A percentile compares a stretch with the other conserved stretches of the same genome.
Conservation (phyloP, 805 yeast genomes). For the Nakazawaea anatomiae region DNA sequence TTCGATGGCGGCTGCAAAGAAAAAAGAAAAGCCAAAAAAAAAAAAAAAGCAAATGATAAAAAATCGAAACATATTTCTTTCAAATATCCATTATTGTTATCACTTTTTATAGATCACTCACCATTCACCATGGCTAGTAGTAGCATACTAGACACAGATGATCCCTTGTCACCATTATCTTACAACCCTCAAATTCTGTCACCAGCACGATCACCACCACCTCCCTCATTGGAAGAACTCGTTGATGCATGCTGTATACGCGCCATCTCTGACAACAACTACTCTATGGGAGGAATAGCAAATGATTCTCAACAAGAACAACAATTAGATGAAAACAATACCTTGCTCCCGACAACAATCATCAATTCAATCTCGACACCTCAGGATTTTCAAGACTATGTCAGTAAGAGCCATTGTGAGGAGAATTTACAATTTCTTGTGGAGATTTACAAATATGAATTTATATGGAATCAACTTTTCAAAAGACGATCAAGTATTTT, state of each 20-base stretch:
- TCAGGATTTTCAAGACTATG: conserved; percentile 25
- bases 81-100: no score
- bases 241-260: conserved; percentile 20
- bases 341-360: background rate
- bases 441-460: conserved; percentile 40
- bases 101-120: background rate
- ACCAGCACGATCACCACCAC: background rate
- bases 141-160: background rate
- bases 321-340: background rate
- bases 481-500: conserved; percentile 24
- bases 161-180: background rate
- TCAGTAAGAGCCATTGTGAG: conserved; percentile 34
- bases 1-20: no score
- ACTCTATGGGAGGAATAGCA: no score
- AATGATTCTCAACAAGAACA: conserved; percentile 4
- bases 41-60: no score
- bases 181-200: background rate
- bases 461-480: conserved; percentile 30
- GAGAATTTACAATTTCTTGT: conserved; percentile 41
- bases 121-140: background rate
- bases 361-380: background rate
- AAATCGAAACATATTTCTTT: no score
- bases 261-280: conserved; percentile 14
- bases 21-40: no score
- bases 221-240: conserved; percentile 19